These are phyloP conservation scores for Escovopsis sp. DNA, from an alignment of 2,329 filamentous ascomycete genomes.

Conservation along the genomic window DNA sequence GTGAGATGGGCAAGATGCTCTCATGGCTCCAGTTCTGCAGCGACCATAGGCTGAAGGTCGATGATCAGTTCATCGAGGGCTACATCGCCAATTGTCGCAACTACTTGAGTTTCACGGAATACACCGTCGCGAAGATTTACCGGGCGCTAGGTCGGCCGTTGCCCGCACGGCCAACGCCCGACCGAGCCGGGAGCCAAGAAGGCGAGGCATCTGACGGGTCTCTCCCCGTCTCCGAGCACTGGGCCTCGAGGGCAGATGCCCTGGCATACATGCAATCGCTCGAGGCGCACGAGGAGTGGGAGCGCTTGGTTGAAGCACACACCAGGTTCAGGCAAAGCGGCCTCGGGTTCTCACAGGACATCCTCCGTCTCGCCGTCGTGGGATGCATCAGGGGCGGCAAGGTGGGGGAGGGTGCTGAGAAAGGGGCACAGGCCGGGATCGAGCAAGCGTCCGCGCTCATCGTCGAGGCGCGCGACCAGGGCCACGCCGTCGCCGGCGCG, in stretches of 20 bases:
- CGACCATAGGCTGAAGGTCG: slow-evolving; percentile 13
- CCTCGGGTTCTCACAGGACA: slow-evolving; percentile 24
- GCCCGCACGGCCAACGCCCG: not conserved
- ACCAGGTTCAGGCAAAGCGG: slow-evolving; percentile 18
- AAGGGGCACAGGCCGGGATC: slow-evolving; percentile 6
- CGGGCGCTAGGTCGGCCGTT: slow-evolving; percentile 1
- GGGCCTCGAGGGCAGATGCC: slow-evolving; percentile 3
- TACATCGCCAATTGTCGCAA: slow-evolving; percentile 17
- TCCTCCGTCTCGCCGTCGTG: slow-evolving; percentile 32
- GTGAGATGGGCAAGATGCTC: slow-evolving; percentile 14
- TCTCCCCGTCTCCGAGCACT: not conserved
- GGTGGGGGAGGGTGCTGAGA: slow-evolving; percentile 8
- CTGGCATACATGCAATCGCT: slow-evolving; percentile 5
- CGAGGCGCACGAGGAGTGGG: slow-evolving; percentile 13
- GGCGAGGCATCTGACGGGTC: not conserved
- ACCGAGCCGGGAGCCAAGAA: not conserved
- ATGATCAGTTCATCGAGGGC: slow-evolving; percentile 16
- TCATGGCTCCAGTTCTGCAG: slow-evolving; percentile 20
- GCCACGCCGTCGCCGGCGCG: slow-evolving; percentile 27
- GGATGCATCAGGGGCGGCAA: slow-evolving; percentile 20
- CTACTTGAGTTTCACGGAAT: slow-evolving; percentile 20
- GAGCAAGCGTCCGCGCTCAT: slow-evolving; percentile 25
- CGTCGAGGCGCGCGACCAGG: slow-evolving; percentile 21
- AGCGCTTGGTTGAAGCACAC: slow-evolving; percentile 24
- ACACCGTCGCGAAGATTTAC: slow-evolving; percentile 9